Conservation (phyloP, 495 filamentous ascomycete genomes). For the Penicillium macrosclerotiorum region DNA sequence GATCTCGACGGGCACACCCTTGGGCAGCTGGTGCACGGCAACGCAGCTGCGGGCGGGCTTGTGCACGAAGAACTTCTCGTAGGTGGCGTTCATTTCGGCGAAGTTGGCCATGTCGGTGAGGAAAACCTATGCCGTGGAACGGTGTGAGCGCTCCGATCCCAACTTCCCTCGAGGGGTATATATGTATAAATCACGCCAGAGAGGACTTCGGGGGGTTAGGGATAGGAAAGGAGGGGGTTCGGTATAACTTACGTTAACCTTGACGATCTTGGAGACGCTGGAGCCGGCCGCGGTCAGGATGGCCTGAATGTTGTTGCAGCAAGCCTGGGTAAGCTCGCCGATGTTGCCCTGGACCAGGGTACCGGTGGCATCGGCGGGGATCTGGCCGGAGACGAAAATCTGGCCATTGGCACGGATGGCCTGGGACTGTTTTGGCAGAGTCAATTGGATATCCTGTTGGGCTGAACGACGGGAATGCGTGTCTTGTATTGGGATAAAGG, state of each 20-base stretch:
- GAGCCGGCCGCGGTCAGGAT: slow-evolving; percentile 77
- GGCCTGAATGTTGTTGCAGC: slow-evolving; percentile 74
- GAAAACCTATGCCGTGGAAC: slow-evolving; percentile 76
- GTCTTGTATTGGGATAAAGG: not conserved
- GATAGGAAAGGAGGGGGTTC: slow-evolving; percentile 43
- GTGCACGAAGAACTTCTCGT: slow-evolving; percentile 81
- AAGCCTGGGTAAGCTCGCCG: slow-evolving; percentile 69
- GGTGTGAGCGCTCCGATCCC: too few species aligned
- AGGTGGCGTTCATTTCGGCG: slow-evolving; percentile 81
- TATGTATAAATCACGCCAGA: too few species aligned
- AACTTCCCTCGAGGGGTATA: too few species aligned
- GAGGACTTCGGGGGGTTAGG: too few species aligned
- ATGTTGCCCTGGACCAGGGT: slow-evolving; percentile 75
- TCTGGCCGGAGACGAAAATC: slow-evolving; percentile 93
- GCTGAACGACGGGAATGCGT: not conserved
- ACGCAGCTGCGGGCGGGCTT: slow-evolving; percentile 94
- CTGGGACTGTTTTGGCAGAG: slow-evolving; percentile 63
- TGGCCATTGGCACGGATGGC: slow-evolving; percentile 77
- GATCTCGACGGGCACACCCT: slow-evolving; percentile 89
- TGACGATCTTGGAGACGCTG: slow-evolving; percentile 71
- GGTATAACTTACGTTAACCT: slow-evolving; percentile 54
- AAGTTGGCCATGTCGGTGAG: slow-evolving; percentile 84
- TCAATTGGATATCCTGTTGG: slow-evolving; percentile 2
- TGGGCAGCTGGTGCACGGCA: slow-evolving; percentile 84
- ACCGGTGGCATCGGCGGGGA: slow-evolving; percentile 74